Evolutionary conservation across 2,329 filamentous ascomycete genomes (phyloP), one percentile per base, ranked within the genome.

Genomic region (Colletotrichum orchidophilum): DNA sequence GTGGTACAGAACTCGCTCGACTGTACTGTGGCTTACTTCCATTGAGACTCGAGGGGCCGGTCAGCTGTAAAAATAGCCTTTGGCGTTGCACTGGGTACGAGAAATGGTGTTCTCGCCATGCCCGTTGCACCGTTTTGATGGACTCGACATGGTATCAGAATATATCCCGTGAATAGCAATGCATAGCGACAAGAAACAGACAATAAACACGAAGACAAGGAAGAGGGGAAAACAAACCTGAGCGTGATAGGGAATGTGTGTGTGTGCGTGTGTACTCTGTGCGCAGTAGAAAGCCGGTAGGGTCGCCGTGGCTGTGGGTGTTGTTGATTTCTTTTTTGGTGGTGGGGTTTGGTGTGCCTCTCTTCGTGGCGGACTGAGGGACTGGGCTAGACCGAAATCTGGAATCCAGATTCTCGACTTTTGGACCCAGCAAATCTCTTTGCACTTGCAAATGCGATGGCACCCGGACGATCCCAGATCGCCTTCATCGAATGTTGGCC

Each of bases 381-480:
- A 33, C 52, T 29, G 18, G 26, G 11, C 35, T 18, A 33, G 54
- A 46, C 55, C 27, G 24, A 5, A 29, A 27, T 42, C 57, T 49
- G 26, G 57, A 39, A 46, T 46, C 39, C 39, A 46, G 39, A 46
- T 46, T 46, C 39, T 46, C 39, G 39, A 46, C 39, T 46, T 33
- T n/a, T n/a, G 42, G 46, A 49, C 66, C 42, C 42, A 54, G 31
- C 31, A 54, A 67, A 54, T 58, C 54, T 62, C 52, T 52, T 60
- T 49, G 57, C 35, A n/a, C 57, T 29, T 46, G 39, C 39, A 57
- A 54, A 68, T 70, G 58, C 57, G 68, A 71, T 58, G 49, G 50
- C 57, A 52, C 53, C 58, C 54, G 58, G 69, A 59, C 69, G 69
- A 71, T 71, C 57, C 57, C 33, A 71, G 64, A 63, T 69, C 63